Base-by-base conservation (phyloP, 352 stramenopile genomes). In the Phytopythium oedochilum region DNA sequence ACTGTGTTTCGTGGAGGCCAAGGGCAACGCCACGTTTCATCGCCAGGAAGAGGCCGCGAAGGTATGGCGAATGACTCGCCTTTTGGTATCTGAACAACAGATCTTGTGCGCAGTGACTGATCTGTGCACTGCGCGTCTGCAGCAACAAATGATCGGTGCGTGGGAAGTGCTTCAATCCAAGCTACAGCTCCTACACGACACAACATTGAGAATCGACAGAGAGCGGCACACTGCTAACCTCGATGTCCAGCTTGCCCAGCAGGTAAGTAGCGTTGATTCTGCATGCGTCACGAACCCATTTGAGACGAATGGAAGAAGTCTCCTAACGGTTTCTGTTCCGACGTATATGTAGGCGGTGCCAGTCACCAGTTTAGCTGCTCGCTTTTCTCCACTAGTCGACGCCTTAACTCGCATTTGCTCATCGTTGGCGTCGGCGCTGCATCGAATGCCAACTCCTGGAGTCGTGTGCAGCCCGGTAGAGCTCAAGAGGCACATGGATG, bases 161-260 rank as follows among this genome's bases (percentile, higher is more conserved):
- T 86, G 70, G 71, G 52, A 58, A 2, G 42, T 77, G 12, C 56
- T 86, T 10, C 71, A 83, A 31, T 71, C 71, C 3, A 88, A 86
- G 50, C 43, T 86, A 2, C 61, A 79, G 34, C 57, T 81, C 0
- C 42, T 84, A 18, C 70, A 85, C n/a, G 63, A 83, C 34, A 70
- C 61, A 40, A 60, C 53, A 5, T 47, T 81, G 26, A 63, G 60
- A 14, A 49, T 85, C 11, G 71, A 86, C 36, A 60, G 62, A 0
- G 73, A 88, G 45, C 39, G 60, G 20, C 64, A 81, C 28, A 46
- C 60, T 0, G 38, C 58, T 7, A 32, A 48, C 1, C 15, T 76
- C 3, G 65, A 86, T 25, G 34, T 54, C 6, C 60, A 72, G 34
- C 12, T 80, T 0, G 17, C 46, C 6, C 57, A 75, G 20, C 64